A percentile compares a stretch with the other conserved stretches of the same genome.
Evolutionary conservation across 768 basidiomycete species (phyloP).

Genomic region (Rhodotorula paludigena): DNA sequence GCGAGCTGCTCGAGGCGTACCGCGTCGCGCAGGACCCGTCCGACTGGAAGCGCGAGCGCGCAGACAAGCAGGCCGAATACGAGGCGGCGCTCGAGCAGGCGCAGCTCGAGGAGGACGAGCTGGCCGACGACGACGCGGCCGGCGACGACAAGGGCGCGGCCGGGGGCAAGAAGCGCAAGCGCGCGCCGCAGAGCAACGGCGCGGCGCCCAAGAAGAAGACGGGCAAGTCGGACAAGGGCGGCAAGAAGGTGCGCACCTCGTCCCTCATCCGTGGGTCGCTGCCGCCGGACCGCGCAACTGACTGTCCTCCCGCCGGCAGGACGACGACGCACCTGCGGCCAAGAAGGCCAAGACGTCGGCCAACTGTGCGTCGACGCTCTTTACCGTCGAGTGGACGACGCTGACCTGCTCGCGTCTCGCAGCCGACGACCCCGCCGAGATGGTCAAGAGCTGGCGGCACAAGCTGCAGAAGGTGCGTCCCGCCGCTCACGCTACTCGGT

Average conservation of each 20-base stretch:
- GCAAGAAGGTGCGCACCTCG: slow-evolving; percentile 25
- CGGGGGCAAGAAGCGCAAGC: slow-evolving; percentile 48
- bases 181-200: slow-evolving; percentile 1
- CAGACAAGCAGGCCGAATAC: slow-evolving; percentile 54
- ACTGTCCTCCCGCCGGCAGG: slow-evolving; percentile 41
- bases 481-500: background rate
- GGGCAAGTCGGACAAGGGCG: slow-evolving; percentile 49
- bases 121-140: slow-evolving; percentile 3
- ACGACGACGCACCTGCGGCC: slow-evolving; percentile 51
- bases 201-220: slow-evolving; percentile 48
- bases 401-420: background rate
- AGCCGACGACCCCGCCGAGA: slow-evolving; percentile 33
- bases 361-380: background rate
- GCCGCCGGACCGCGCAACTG: slow-evolving; percentile 37
- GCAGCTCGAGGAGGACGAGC: slow-evolving; percentile 25
- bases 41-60: slow-evolving; percentile 54
- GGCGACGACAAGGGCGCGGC: background rate
- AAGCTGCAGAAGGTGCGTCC: slow-evolving; percentile 67
- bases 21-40: slow-evolving; percentile 68
- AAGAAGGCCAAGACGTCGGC: slow-evolving; percentile 49
- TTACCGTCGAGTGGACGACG: no score
- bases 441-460: slow-evolving; percentile 84
- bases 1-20: slow-evolving; percentile 64
- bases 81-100: slow-evolving; percentile 59
- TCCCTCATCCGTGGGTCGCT: no score